phyloP scores from a whole-genome alignment of 208 protist genomes.

The Acanthamoeba polyphaga region DNA sequence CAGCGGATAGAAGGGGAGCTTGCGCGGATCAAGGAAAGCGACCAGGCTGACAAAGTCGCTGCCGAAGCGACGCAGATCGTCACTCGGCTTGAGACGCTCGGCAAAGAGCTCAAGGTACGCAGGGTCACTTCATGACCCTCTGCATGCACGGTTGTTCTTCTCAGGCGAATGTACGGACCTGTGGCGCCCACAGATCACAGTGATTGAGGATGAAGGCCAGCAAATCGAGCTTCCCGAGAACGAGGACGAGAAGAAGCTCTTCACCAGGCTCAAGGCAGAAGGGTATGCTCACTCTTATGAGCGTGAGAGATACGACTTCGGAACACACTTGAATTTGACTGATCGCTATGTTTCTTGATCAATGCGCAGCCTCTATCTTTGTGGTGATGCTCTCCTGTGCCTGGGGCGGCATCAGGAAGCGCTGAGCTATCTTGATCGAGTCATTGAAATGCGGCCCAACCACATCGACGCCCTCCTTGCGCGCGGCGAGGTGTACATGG shows the following conservation, averaged over 20 bases:
- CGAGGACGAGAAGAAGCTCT: conserved; percentile 46
- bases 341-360: background rate
- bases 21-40: background rate
- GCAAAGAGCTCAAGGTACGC: conserved; percentile 5
- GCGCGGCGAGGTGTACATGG: conserved; percentile 16
- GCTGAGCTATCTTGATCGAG: background rate
- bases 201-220: conserved; percentile 10
- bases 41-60: background rate
- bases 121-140: background rate
- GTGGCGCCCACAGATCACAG: background rate
- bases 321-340: background rate
- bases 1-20: conserved; percentile 26
- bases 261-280: background rate
- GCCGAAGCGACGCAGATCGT: background rate
- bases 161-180: too few species aligned
- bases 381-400: conserved; percentile 1
- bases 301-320: too few species aligned
- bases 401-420: background rate
- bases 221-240: conserved; percentile 48
- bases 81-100: background rate
- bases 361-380: background rate
- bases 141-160: too few species aligned
- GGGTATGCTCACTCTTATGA: background rate
- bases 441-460: conserved; percentile 26
- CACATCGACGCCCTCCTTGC: conserved; percentile 39